Conservation (phyloP, 257 asterid species). For the Ligustrum vulgare region DNA sequence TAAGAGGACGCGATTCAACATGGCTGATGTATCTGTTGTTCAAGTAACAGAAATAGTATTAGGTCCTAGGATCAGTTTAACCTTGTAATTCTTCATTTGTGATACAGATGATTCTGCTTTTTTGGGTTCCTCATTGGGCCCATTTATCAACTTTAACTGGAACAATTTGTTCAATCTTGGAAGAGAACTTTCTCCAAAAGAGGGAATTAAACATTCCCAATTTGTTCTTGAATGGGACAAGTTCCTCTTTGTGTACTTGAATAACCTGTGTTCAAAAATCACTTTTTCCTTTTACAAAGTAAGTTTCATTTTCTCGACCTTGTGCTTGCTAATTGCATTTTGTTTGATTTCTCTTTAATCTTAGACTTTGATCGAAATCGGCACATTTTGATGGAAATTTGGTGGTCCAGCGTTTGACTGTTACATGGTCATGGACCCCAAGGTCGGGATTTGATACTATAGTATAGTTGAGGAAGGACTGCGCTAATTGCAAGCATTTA, state of each 20-base stretch:
- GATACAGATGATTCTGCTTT: conserved; percentile 38
- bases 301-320: no score
- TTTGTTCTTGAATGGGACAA: conserved; percentile 9
- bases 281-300: no score
- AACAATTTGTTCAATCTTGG: conserved; percentile 42
- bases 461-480: no score
- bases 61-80: conserved; percentile 44
- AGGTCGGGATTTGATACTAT: no score
- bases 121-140: conserved; percentile 40
- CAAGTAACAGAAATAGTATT: conserved; percentile 36
- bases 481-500: no score
- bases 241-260: not conserved
- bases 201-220: conserved; percentile 28
- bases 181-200: conserved; percentile 35
- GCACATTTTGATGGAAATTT: no score
- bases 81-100: conserved; percentile 39
- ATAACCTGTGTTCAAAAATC: not conserved
- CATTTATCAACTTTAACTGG: conserved; percentile 34
- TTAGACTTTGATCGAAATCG: no score
- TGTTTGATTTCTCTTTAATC: no score
- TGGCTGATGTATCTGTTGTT: conserved; percentile 32
- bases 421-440: no score
- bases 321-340: no score
- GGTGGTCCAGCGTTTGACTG: no score
- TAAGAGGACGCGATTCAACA: conserved; percentile 22